These are phyloP conservation scores for Skeletonema costatum DNA, from an alignment of 108 stramenopile genomes.

Conservation along the genomic window DNA sequence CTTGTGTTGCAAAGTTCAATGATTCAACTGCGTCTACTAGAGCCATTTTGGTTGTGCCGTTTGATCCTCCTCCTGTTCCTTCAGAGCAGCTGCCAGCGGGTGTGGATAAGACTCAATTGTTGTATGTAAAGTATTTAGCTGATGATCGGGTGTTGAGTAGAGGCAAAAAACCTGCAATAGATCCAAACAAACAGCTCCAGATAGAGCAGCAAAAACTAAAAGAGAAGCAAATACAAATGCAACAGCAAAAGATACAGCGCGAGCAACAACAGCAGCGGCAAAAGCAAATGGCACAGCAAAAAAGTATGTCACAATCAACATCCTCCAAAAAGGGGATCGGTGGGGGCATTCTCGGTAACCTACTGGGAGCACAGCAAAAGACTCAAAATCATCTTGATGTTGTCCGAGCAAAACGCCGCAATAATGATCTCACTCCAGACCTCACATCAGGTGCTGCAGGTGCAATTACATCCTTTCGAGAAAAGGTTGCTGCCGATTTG, in stretches of 20 bases:
- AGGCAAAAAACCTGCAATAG: background rate
- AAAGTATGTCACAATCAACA: background rate
- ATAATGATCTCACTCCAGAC: slow-evolving; percentile 12
- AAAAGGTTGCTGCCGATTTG: slow-evolving; percentile 24
- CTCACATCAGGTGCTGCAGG: slow-evolving; percentile 33
- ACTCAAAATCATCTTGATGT: slow-evolving; percentile 73
- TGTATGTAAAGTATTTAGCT: slow-evolving; percentile 52
- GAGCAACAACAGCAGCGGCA: slow-evolving; percentile 24
- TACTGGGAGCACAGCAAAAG: slow-evolving; percentile 67
- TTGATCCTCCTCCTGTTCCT: slow-evolving; percentile 45
- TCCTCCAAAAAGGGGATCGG: slow-evolving; percentile 28
- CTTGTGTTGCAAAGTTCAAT: slow-evolving; percentile 62
- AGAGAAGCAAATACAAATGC: slow-evolving; percentile 29
- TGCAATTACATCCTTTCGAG: slow-evolving; percentile 36
- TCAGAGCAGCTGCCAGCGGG: slow-evolving; percentile 25
- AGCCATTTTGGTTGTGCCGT: slow-evolving; percentile 64
- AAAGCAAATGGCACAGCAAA: slow-evolving; percentile 6
- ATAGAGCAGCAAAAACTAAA: slow-evolving; percentile 31
- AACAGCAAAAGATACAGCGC: slow-evolving; percentile 19
- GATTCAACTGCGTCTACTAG: slow-evolving; percentile 23
- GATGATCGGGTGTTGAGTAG: slow-evolving; percentile 40
- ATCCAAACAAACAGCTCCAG: slow-evolving; percentile 14
- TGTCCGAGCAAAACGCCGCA: slow-evolving; percentile 31
- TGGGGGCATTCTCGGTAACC: slow-evolving; percentile 75
- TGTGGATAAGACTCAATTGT: slow-evolving; percentile 23